phyloP scores from a whole-genome alignment of 2,329 filamentous ascomycete species.

The Catunica adiposa region DNA sequence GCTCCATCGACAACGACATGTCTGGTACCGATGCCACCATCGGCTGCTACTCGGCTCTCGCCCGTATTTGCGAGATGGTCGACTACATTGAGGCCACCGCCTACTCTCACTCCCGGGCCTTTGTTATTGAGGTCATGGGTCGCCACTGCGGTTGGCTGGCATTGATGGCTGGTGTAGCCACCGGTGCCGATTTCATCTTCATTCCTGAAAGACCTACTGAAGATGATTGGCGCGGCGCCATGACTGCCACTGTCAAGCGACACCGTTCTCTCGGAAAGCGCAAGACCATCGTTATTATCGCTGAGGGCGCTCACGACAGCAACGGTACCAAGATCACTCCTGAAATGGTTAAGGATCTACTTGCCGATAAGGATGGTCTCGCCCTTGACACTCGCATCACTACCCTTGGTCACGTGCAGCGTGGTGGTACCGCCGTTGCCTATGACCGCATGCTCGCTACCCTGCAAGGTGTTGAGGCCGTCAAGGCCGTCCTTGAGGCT shows the following conservation, averaged over 20 bases:
- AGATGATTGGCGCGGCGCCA: slow-evolving; percentile 76
- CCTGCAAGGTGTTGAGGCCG: slow-evolving; percentile 83
- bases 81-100: slow-evolving; percentile 96
- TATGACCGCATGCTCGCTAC: slow-evolving; percentile 91
- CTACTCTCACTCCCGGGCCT: slow-evolving; percentile 83
- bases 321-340: slow-evolving; percentile 72
- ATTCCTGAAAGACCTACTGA: slow-evolving; percentile 85
- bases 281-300: slow-evolving; percentile 95
- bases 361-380: slow-evolving; percentile 57
- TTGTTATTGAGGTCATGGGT: slow-evolving; percentile 98
- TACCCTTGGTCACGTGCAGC: slow-evolving; percentile 90
- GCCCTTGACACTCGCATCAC: slow-evolving; percentile 85
- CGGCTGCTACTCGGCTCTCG: slow-evolving; percentile 85
- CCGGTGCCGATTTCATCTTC: slow-evolving; percentile 91
- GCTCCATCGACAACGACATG: slow-evolving; percentile 96
- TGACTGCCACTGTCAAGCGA: slow-evolving; percentile 61
- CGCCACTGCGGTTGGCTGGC: slow-evolving; percentile 96
- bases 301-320: slow-evolving; percentile 80
- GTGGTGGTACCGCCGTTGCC: slow-evolving; percentile 79
- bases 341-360: slow-evolving; percentile 66
- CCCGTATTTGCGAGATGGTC: slow-evolving; percentile 85
- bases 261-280: slow-evolving; percentile 82
- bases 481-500: slow-evolving; percentile 77
- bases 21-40: slow-evolving; percentile 95
- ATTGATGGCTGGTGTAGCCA: slow-evolving; percentile 87